A percentile compares a stretch with the other conserved stretches of the same genome.
phyloP scores from a whole-genome alignment of 1,284 basidiomycete species.

The Ustilago shanxiensis region DNA sequence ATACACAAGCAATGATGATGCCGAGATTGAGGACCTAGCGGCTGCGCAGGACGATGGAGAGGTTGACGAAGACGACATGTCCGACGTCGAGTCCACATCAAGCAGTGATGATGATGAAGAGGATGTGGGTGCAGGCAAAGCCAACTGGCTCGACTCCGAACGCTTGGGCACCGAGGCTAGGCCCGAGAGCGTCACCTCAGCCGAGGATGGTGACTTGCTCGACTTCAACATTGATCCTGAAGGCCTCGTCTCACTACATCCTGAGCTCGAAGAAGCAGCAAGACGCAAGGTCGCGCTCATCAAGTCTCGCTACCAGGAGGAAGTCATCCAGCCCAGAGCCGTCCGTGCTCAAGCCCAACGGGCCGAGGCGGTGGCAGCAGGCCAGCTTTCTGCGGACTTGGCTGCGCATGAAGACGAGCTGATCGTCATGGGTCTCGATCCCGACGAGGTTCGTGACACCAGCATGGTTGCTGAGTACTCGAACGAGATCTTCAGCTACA shows the following conservation, averaged over 20 bases:
- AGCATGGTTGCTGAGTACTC: conserved; percentile 99
- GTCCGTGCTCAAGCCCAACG: conserved; percentile 56
- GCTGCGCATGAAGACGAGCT: conserved; percentile 68
- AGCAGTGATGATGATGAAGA: conserved; percentile 49
- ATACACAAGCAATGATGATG: conserved; percentile 15
- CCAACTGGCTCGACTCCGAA: conserved; percentile 45
- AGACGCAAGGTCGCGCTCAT: conserved; percentile 61
- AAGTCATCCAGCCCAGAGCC: conserved; percentile 58
- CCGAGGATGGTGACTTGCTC: conserved; percentile 49
- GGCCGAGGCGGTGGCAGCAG: conserved; percentile 53
- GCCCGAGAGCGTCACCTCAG: conserved; percentile 56
- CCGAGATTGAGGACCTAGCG: conserved; percentile 32
- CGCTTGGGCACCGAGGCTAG: conserved; percentile 30
- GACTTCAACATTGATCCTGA: conserved; percentile 66
- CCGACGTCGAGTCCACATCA: conserved; percentile 42
- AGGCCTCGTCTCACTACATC: conserved; percentile 63
- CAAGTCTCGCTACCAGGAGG: conserved; percentile 57
- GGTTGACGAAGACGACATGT: conserved; percentile 43
- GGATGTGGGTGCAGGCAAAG: conserved; percentile 24
- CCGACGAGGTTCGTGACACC: conserved; percentile 83
- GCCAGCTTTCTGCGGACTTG: conserved; percentile 57
- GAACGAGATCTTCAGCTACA: conserved; percentile 96
- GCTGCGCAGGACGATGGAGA: conserved; percentile 18
- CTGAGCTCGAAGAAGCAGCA: conserved; percentile 62
- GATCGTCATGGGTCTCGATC: conserved; percentile 66